A percentile compares a stretch with the other conserved stretches of the same genome.
These are phyloP conservation scores for Wallacemonas sp. DNA, from an alignment of 208 protist species.

Conservation along the genomic window DNA sequence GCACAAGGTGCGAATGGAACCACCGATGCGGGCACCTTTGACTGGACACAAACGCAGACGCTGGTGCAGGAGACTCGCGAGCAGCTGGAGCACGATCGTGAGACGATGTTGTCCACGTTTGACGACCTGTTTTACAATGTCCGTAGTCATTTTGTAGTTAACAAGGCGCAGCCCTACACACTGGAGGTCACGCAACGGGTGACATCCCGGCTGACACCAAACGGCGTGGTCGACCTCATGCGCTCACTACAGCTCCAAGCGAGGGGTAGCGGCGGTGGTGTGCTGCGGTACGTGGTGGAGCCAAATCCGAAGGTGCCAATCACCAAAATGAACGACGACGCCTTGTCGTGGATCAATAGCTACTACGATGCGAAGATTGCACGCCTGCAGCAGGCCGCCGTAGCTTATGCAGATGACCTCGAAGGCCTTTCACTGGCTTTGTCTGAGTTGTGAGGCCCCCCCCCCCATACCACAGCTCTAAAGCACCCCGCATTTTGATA, in stretches of 20 bases:
- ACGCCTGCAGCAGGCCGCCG: slow-evolving; percentile 20
- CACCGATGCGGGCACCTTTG: slow-evolving; percentile 21
- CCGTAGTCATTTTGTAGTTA: slow-evolving; percentile 59
- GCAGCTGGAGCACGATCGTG: slow-evolving; percentile 36
- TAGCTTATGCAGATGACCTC: slow-evolving; percentile 19
- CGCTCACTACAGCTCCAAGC: slow-evolving; percentile 20
- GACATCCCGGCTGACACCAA: slow-evolving; percentile 25
- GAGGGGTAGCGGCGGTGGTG: not conserved
- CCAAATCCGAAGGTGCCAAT: slow-evolving; percentile 23
- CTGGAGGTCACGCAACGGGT: slow-evolving; percentile 33
- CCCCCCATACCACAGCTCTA: no score
- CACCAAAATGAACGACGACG: slow-evolving; percentile 32
- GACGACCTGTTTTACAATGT: slow-evolving; percentile 81
- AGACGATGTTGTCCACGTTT: slow-evolving; percentile 44
- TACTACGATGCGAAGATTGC: slow-evolving; percentile 22
- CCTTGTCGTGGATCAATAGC: slow-evolving; percentile 32
- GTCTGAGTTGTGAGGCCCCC: not conserved
- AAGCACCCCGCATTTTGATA: no score
- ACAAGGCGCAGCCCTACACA: slow-evolving; percentile 35
- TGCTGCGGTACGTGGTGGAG: slow-evolving; percentile 31
- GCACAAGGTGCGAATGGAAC: not conserved
- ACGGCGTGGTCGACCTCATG: slow-evolving; percentile 56
- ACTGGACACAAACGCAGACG: slow-evolving; percentile 30
- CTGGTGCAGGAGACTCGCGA: slow-evolving; percentile 49
- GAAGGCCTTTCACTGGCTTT: slow-evolving; percentile 8